Base-by-base conservation (phyloP, 108 stramenopile species). In the Fistulifera pelliculosa region DNA sequence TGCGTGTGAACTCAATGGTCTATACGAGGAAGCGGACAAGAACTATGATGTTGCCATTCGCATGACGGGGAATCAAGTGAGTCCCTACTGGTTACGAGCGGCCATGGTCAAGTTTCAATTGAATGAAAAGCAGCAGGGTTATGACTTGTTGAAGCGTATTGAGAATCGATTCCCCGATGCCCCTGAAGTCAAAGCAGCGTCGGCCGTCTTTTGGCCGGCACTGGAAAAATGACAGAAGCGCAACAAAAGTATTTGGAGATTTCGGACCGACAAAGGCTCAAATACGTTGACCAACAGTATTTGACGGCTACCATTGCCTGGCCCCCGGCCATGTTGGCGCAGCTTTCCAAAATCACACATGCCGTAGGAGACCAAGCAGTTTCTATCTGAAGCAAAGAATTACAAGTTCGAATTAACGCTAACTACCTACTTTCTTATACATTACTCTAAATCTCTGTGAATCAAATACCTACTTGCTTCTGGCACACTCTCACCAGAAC, bases 131-230 rank as follows among this genome's bases (percentile, higher is more conserved):
- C 58, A 55, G 51, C 79, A 69, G 11, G 88, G 81, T 0, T 68
- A 76, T 40, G 84, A 85, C 55, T 52, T 90, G 41, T 56, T 90
- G 58, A 81, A 77, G 50, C 71, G 88, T 10, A 82, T 90, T 8
- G 82, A 81, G 28, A 86, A 84, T 73, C 74, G 81, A n/a, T 85
- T 90, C 49, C 84, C 88, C 12, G 83, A 90, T 42, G 88, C 88
- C 40, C 88, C 84, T n/a, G 88, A 90, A 56, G 88, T 90, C 24
- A 48, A 81, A 47, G 84, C 88, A 0, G 88, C 88, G 10, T 82
- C 76, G 48, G 84, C 84, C 3, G 64, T 66, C 26, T 74, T 86
- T 56, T 90, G 65, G 65, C 63, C 38, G 77, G 52, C 6, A 27
- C 27, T 18, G 76, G 77, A 49, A 81, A 79, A 17, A 74, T 74